Conservation (phyloP, 768 basidiomycete genomes). For the Brasilioporus rufonigricans region DNA sequence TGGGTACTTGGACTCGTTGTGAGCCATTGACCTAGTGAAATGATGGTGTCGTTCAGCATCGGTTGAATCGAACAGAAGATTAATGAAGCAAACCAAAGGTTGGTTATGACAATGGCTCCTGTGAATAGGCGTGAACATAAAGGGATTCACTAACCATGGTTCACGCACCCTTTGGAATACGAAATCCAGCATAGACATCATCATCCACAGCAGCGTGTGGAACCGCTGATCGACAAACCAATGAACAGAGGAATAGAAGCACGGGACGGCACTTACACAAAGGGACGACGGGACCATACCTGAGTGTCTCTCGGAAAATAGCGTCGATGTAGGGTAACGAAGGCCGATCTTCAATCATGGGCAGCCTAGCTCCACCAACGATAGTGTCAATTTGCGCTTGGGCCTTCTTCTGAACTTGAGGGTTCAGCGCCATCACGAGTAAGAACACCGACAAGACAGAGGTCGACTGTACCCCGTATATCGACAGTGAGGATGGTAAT, state of each 20-base stretch:
- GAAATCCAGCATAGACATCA: constrained; percentile 44
- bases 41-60: background rate
- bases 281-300: constrained; percentile 11
- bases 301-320: background rate
- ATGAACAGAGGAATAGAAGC: background rate
- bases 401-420: no score
- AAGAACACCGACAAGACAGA: constrained; percentile 24
- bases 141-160: background rate
- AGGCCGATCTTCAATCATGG: constrained; percentile 14
- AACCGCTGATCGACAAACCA: constrained; percentile 15
- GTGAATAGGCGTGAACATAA: background rate
- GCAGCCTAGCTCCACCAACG: constrained; percentile 13
- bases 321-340: no score
- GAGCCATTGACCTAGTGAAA: constrained; percentile 22
- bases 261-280: constrained; percentile 6
- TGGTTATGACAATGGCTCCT: constrained; percentile 18
- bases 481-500: background rate
- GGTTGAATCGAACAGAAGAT: background rate
- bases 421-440: constrained; percentile 17
- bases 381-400: constrained; percentile 23
- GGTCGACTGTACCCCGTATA: constrained; percentile 13
- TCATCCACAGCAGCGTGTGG: constrained; percentile 37
- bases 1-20: constrained; percentile 33
- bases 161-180: constrained; percentile 44
- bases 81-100: constrained; percentile 17